Evolutionary conservation across 345 rosid genomes (phyloP).

Genomic region (Streptanthus diversifolius): DNA sequence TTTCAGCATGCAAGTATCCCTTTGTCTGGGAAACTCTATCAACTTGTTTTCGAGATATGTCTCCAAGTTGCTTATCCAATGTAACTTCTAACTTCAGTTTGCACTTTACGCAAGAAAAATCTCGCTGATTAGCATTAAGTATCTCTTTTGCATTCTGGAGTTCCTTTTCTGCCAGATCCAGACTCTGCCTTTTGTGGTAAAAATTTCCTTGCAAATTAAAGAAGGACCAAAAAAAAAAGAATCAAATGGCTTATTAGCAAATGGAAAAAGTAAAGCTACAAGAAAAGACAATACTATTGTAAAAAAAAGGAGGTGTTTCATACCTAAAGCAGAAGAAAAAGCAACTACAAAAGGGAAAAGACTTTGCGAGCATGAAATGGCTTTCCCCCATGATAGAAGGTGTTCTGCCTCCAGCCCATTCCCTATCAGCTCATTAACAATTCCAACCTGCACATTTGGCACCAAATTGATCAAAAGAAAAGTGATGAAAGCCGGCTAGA

Average conservation of each 20-base stretch:
- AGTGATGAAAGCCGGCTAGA: background rate
- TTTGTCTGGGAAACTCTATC: conserved; percentile 35
- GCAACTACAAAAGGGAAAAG: conserved; percentile 60
- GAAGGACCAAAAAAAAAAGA: background rate
- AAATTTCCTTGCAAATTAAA: conserved; percentile 50
- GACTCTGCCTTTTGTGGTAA: conserved; percentile 55
- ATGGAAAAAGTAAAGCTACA: conserved; percentile 3
- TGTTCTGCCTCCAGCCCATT: conserved; percentile 76
- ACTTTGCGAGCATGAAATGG: conserved; percentile 53
- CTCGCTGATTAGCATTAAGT: conserved; percentile 33
- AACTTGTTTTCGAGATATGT: conserved; percentile 46
- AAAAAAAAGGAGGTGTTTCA: background rate
- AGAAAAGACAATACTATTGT: background rate
- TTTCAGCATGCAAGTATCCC: conserved; percentile 54
- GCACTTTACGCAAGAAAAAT: conserved; percentile 62
- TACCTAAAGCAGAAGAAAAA: conserved; percentile 79
- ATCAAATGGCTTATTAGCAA: conserved; percentile 12
- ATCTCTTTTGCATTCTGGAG: conserved; percentile 56
- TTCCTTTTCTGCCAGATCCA: conserved; percentile 68
- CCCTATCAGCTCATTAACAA: conserved; percentile 67
- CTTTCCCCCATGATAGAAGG: conserved; percentile 75
- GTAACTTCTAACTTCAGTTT: conserved; percentile 56
- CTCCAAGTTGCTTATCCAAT: conserved; percentile 68
- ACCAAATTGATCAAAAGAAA: conserved; percentile 17
- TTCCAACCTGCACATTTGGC: conserved; percentile 56